Evolutionary conservation across 805 yeast genomes (phyloP).

Genomic region (Jamesozyma rosinii): DNA sequence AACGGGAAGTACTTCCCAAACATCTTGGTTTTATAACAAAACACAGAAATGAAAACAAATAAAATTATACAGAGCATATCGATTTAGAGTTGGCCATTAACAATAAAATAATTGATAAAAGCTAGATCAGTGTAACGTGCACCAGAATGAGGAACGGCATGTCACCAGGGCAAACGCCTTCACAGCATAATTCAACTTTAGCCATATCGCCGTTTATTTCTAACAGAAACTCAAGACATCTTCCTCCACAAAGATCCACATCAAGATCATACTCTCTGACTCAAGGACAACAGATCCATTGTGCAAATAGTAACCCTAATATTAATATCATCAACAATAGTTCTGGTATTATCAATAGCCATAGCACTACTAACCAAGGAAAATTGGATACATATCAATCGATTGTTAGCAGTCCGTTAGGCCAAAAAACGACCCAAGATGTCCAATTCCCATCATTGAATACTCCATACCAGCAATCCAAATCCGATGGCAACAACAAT

Average conservation of each 20-base stretch:
- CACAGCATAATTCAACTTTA: constrained; percentile 65
- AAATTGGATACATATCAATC: constrained; percentile 9
- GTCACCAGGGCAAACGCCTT: constrained; percentile 31
- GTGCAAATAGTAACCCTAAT: background rate
- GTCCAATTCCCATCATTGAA: constrained; percentile 27
- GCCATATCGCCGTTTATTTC: constrained; percentile 62
- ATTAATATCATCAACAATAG: constrained; percentile 2
- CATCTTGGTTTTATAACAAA: background rate
- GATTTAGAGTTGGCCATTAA: no score
- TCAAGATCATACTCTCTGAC: constrained; percentile 5
- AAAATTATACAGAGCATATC: background rate
- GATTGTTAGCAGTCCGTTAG: constrained; percentile 21
- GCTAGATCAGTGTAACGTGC: background rate
- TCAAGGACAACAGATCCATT: constrained; percentile 1
- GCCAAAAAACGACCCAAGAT: constrained; percentile 13
- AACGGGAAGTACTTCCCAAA: background rate
- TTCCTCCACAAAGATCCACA: constrained; percentile 4
- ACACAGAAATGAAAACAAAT: background rate
- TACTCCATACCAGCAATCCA: constrained; percentile 37
- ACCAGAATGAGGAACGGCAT: constrained; percentile 11
- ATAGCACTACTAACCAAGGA: background rate
- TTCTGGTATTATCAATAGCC: background rate
- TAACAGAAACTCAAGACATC: constrained; percentile 23
- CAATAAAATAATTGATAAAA: no score
- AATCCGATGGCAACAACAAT: background rate